Base-by-base conservation (phyloP, 768 basidiomycete genomes). In the Filobasidium wieringae region DNA sequence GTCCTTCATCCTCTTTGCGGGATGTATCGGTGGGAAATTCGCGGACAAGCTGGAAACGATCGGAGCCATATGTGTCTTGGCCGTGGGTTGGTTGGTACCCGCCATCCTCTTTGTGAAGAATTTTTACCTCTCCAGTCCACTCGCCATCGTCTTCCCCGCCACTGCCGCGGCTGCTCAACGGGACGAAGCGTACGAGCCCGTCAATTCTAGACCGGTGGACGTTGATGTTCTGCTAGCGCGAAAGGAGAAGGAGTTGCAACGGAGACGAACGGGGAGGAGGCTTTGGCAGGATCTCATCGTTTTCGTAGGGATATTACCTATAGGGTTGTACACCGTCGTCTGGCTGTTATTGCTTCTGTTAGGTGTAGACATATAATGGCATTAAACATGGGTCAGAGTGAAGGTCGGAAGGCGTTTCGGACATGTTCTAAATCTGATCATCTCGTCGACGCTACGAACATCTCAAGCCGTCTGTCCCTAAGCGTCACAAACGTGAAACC, bases 191-290 rank as follows among this genome's bases (percentile, higher is more conserved):
- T n/a, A 40, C 26, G 30, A 11, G 31, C 27, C 53, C 14, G 14
- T 22, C 43, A 27, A 52, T 47, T 36, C 67, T 24, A 67, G 83
- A 86, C 57, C 66, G 15, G 22, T 73, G 7, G 60, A 66, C 15
- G 63, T 61, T 27, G 77, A 78, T 63, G 52, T 67, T 0, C 80
- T 96, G 22, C 75, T 96, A 31, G 82, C 86, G 65, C 79, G 86
- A 60, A 96, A 96, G 76, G 91, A 96, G 73, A 78, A 82, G 45
- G 82, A 83, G 39, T 75, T 96, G 59, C 91, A 95, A 74, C 80
- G 80, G 55, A 78, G 80, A 45, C 80, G 89, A 64, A 78, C 84
- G 41, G 81, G 81, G 36, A 81, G 81, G 63, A 79, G 91, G 30
- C 74, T 93, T 36, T 71, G 84, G 15, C 91, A 88, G 86, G 88